Percentiles rank a stretch among this genome's conserved stretches.
Evolutionary conservation across 495 filamentous ascomycete genomes (phyloP).

Genomic region (Tuber umbilicatum): DNA sequence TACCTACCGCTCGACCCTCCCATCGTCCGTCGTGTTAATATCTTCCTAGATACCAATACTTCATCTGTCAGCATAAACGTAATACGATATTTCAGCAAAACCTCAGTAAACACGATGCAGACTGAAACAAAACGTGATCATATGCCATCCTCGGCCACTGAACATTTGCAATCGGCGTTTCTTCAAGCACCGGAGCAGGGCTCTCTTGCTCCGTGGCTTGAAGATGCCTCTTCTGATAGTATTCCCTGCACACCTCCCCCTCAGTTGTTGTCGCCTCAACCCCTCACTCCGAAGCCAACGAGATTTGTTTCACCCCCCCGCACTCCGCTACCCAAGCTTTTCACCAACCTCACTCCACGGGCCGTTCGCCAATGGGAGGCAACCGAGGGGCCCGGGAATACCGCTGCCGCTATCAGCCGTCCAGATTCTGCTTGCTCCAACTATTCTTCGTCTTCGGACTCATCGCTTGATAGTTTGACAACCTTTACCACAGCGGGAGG

Average conservation of each 20-base stretch:
- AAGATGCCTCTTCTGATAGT: slow-evolving; percentile 13
- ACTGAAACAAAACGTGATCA: not conserved
- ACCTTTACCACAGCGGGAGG: slow-evolving; percentile 61
- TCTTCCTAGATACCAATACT: not conserved
- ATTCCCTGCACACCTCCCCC: slow-evolving; percentile 26
- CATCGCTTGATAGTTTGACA: slow-evolving; percentile 58
- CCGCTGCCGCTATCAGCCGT: slow-evolving; percentile 47
- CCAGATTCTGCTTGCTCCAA: slow-evolving; percentile 57
- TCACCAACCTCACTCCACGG: slow-evolving; percentile 44
- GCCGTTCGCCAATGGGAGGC: slow-evolving; percentile 38
- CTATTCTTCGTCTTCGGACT: slow-evolving; percentile 63
- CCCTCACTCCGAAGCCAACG: slow-evolving; percentile 37
- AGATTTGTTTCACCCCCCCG: slow-evolving; percentile 53
- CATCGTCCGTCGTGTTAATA: slow-evolving; percentile 2
- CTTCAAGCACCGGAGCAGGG: not conserved
- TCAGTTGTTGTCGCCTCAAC: slow-evolving; percentile 39
- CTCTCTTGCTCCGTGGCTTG: not conserved
- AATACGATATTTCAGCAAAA: not conserved
- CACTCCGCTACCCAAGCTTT: slow-evolving; percentile 57
- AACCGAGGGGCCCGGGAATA: slow-evolving; percentile 38
- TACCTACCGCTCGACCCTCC: not conserved
- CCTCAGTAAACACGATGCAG: not conserved
- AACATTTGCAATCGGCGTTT: not conserved
- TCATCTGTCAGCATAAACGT: not conserved
- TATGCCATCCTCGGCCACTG: not conserved